Evolutionary conservation across 2,329 filamentous ascomycete genomes (phyloP).

Genomic region (Thelonectria olida): DNA sequence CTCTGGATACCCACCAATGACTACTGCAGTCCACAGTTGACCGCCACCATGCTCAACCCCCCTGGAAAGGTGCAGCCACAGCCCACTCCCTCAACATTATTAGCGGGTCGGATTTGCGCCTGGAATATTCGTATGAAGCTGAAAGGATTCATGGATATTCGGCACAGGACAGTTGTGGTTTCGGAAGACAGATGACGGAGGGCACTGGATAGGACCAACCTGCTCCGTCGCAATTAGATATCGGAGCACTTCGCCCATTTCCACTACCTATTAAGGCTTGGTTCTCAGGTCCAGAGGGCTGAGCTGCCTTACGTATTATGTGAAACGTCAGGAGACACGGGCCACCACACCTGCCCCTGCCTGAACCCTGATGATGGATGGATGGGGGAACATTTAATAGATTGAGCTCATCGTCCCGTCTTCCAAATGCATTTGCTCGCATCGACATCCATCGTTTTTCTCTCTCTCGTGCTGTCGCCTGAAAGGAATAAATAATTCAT

Average conservation of each 20-base stretch:
- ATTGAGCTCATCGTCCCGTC: neutral
- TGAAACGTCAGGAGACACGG: conserved; percentile 10
- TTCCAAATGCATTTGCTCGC: neutral
- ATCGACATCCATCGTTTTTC: neutral
- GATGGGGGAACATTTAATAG: neutral
- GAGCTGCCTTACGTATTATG: neutral
- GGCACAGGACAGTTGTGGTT: neutral
- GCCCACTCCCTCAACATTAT: conserved; percentile 1
- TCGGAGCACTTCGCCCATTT: conserved; percentile 5
- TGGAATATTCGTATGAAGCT: no score
- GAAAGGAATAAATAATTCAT: neutral
- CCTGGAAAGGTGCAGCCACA: neutral
- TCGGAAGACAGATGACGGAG: neutral
- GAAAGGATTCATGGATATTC: neutral
- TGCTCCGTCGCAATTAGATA: neutral
- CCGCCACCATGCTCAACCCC: neutral
- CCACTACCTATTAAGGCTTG: neutral
- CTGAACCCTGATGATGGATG: neutral
- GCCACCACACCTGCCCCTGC: conserved; percentile 2
- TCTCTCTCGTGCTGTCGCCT: neutral
- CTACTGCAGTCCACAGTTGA: neutral
- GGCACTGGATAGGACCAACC: neutral
- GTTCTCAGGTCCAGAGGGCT: neutral
- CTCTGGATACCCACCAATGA: neutral
- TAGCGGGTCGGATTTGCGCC: conserved; percentile 2